A percentile compares a stretch with the other conserved stretches of the same genome.
phyloP scores from a whole-genome alignment of 257 asterid species.

The Perilla frutescens region DNA sequence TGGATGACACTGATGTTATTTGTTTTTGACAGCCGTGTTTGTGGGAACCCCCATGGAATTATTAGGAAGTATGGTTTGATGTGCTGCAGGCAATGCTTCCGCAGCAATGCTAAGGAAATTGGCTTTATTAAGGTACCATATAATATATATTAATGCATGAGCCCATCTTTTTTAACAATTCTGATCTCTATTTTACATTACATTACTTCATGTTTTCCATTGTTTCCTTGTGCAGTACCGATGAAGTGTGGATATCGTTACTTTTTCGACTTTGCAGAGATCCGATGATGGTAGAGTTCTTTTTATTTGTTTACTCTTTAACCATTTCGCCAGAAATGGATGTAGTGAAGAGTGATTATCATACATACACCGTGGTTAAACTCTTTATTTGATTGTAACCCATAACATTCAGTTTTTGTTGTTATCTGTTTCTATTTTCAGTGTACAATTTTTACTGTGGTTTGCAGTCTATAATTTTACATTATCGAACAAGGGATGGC shows the following conservation, averaged over 20 bases:
- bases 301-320: constrained; percentile 9
- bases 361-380: neutral
- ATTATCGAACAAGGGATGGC: too few species aligned
- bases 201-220: neutral
- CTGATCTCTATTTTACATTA: neutral
- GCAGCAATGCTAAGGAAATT: constrained; percentile 59
- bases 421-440: too few species aligned
- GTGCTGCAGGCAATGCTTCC: constrained; percentile 68
- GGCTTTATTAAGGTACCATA: constrained; percentile 61
- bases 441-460: too few species aligned
- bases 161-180: too few species aligned
- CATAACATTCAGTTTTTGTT: neutral
- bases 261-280: neutral
- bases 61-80: constrained; percentile 58
- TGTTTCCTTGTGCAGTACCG: constrained; percentile 55
- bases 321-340: neutral
- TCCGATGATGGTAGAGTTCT: neutral
- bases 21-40: constrained; percentile 49
- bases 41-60: constrained; percentile 57
- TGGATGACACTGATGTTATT: neutral
- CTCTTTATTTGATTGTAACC: constrained; percentile 25
- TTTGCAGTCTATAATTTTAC: too few species aligned
- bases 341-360: constrained; percentile 23
- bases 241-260: constrained; percentile 26
- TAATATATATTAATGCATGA: too few species aligned